Conservation (phyloP, 2,329 filamentous ascomycete genomes). For the Fusarium tjaetaba region DNA sequence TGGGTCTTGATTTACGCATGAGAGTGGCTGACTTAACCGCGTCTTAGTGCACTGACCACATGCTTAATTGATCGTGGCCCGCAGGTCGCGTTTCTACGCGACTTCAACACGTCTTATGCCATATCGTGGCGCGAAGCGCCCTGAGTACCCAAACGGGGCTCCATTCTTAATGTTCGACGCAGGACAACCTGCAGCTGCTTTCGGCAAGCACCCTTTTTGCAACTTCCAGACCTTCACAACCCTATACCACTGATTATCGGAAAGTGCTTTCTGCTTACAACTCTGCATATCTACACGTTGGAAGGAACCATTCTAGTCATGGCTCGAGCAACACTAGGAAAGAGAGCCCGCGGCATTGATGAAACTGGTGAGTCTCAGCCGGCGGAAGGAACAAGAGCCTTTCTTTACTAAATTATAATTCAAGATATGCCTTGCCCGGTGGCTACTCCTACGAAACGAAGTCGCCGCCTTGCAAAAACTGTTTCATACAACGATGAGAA, state of each 20-base stretch:
- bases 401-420: conserved; percentile 26
- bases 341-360: conserved; percentile 47
- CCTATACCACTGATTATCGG: conserved; percentile 29
- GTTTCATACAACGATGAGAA: conserved; percentile 73
- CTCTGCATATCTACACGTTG: conserved; percentile 14
- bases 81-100: conserved; percentile 48
- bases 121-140: conserved; percentile 38
- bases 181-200: conserved; percentile 34
- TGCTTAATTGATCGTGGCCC: conserved; percentile 44
- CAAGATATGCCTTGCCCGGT: conserved; percentile 41
- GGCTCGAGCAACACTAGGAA: conserved; percentile 48
- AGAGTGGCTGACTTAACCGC: conserved; percentile 29
- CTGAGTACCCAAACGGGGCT: conserved; percentile 8
- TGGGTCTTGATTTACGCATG: neutral
- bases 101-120: conserved; percentile 34
- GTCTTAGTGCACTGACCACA: conserved; percentile 39
- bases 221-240: conserved; percentile 28
- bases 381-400: conserved; percentile 2
- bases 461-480: conserved; percentile 54
- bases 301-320: conserved; percentile 39
- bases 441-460: conserved; percentile 56
- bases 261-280: conserved; percentile 33
- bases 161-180: conserved; percentile 30
- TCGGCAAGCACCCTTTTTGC: conserved; percentile 21
- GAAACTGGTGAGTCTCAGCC: conserved; percentile 44